phyloP scores from a whole-genome alignment of 768 basidiomycete species.

The Lactarius psammicola region DNA sequence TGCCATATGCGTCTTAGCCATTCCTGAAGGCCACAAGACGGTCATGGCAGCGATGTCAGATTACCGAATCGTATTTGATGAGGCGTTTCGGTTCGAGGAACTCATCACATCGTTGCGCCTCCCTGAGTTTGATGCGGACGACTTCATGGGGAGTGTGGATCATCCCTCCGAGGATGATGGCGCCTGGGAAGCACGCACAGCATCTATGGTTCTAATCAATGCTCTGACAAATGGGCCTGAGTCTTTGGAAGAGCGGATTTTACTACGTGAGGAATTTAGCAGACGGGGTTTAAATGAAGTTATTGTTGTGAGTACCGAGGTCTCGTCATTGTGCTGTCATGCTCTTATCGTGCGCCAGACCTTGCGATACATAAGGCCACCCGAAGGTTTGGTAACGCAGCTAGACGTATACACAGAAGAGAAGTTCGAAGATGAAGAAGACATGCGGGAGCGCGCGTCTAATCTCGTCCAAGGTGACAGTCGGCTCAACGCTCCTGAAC shows the following conservation, averaged over 20 bases:
- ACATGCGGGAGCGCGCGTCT: constrained; percentile 67
- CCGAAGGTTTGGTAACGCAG: constrained; percentile 76
- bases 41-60: constrained; percentile 81
- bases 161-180: constrained; percentile 52
- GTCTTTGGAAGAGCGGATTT: constrained; percentile 71
- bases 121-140: constrained; percentile 45
- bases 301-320: constrained; percentile 63
- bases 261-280: constrained; percentile 79
- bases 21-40: constrained; percentile 65
- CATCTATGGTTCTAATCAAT: constrained; percentile 76
- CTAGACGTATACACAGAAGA: constrained; percentile 82
- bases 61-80: constrained; percentile 65
- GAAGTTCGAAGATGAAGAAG: constrained; percentile 87
- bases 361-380: constrained; percentile 71
- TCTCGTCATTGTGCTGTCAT: not conserved
- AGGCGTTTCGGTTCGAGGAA: constrained; percentile 77
- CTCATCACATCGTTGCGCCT: constrained; percentile 63
- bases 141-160: constrained; percentile 28
- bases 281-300: constrained; percentile 81
- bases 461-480: constrained; percentile 36
- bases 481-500: constrained; percentile 42
- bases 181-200: constrained; percentile 78
- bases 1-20: constrained; percentile 75
- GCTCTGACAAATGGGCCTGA: constrained; percentile 75
- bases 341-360: constrained; percentile 44